These are phyloP conservation scores for Tuber calosporum DNA, from an alignment of 495 filamentous ascomycete genomes.

Conservation along the genomic window DNA sequence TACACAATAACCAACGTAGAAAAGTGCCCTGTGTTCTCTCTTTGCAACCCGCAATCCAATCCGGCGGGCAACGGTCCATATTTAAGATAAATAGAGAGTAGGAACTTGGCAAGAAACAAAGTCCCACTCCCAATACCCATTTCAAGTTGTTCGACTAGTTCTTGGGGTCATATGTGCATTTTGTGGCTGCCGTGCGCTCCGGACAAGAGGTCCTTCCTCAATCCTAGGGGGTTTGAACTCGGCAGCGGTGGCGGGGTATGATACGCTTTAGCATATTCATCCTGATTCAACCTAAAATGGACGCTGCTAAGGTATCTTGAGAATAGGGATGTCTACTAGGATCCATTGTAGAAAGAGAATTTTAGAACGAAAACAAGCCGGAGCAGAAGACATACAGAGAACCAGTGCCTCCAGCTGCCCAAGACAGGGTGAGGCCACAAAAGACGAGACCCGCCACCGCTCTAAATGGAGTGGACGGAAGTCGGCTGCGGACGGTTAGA, in stretches of 20 bases:
- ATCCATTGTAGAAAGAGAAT: no score
- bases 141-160: background rate
- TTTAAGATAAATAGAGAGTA: background rate
- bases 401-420: no score
- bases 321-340: no score
- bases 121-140: background rate
- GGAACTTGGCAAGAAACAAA: background rate
- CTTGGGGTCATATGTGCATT: background rate
- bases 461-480: background rate
- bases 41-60: background rate
- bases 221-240: background rate
- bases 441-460: no score
- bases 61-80: background rate
- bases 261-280: background rate
- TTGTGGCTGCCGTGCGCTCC: background rate
- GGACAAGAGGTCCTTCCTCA: background rate
- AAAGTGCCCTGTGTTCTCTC: background rate
- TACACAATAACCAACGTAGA: background rate
- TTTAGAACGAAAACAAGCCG: no score
- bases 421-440: no score
- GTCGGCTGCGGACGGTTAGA: no score
- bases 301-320: no score
- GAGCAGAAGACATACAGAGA: no score
- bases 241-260: background rate
- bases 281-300: no score